These are phyloP conservation scores for Cercospora sojina DNA, from an alignment of 2,329 filamentous ascomycete genomes.

Conservation along the genomic window DNA sequence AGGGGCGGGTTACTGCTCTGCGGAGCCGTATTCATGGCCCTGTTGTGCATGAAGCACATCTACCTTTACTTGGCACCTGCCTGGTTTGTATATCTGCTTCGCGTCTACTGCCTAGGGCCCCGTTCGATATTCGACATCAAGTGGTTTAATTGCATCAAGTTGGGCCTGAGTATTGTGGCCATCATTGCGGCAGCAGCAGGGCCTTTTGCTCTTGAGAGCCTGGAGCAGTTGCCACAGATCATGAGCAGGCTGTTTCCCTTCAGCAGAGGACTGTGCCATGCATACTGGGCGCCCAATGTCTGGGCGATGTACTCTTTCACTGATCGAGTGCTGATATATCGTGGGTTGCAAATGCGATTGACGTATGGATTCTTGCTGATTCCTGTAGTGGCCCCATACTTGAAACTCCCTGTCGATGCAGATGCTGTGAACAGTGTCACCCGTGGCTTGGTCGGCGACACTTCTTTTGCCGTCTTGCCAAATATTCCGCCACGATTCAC, in stretches of 20 bases:
- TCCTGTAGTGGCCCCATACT: constrained; percentile 69
- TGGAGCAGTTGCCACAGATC: constrained; percentile 81
- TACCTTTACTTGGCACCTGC: constrained; percentile 95
- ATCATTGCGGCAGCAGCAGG: constrained; percentile 83
- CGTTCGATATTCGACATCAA: constrained; percentile 73
- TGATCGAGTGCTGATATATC: constrained; percentile 77
- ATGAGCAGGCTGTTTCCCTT: constrained; percentile 88
- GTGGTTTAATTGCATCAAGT: constrained; percentile 77
- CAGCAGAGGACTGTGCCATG: constrained; percentile 88
- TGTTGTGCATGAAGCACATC: constrained; percentile 96
- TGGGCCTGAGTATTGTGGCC: constrained; percentile 68
- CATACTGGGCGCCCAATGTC: constrained; percentile 96
- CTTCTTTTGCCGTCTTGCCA: constrained; percentile 87
- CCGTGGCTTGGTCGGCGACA: constrained; percentile 87
- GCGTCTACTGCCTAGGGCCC: constrained; percentile 80
- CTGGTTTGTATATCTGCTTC: constrained; percentile 91
- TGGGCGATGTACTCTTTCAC: constrained; percentile 96
- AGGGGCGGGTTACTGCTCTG: constrained; percentile 73
- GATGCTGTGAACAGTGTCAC: constrained; percentile 86
- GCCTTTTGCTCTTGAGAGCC: constrained; percentile 64
- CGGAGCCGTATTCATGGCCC: constrained; percentile 76
- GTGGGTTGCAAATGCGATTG: constrained; percentile 51
- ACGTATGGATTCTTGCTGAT: constrained; percentile 1
- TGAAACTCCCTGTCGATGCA: constrained; percentile 70
- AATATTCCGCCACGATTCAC: constrained; percentile 78